Base-by-base conservation (phyloP, 441 rosid genomes). In the Biscutella laevigata region DNA sequence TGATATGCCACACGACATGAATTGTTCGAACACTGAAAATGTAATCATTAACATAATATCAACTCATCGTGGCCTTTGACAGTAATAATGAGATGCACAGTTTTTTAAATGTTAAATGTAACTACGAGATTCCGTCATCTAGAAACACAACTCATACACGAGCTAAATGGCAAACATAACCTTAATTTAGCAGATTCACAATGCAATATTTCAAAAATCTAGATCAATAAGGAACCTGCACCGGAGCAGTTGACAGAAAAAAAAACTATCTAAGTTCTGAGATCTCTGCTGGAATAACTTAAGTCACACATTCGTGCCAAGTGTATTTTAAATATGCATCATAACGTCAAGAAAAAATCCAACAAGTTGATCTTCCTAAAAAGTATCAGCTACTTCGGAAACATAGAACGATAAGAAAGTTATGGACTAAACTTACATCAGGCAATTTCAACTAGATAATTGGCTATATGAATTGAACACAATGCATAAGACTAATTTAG, bases 1-100 rank as follows among this genome's bases (percentile, higher is more conserved):
- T 94, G 99, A 75, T 94, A 94, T 64, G 99, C 97, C 43, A 89
- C 99, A 24, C 95, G 90, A 54, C 99, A 94, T 32, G 73, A 57
- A 69, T 59, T 75, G 75, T 94, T 94, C 52, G 99, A 94, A 73
- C 97, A 89, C 99, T 94, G 74, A 77, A 45, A 42, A 17, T 4
- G 3, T 15, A 40, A 7, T 46, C 24, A 39, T 39, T 17, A 38
- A 38, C 37, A 55, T 46, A 6, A 34, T 57, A 32, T 32, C 16
- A 57, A 32, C 17, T 39, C 22, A 38, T 41, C 9, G 5, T 51
- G 30, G 16, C 66, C 36, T 24, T 46, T n/a, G 57, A 50, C 50
- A 49, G 21, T 11, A 61, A 5, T n/a, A 9, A 32, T 40, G 40
- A 25, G 13, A 16, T 55, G 35, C 37, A 26, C 47, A 53, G 14